Conservation (phyloP, 2,329 filamentous ascomycete species). For the Cladosporium colombiae region DNA sequence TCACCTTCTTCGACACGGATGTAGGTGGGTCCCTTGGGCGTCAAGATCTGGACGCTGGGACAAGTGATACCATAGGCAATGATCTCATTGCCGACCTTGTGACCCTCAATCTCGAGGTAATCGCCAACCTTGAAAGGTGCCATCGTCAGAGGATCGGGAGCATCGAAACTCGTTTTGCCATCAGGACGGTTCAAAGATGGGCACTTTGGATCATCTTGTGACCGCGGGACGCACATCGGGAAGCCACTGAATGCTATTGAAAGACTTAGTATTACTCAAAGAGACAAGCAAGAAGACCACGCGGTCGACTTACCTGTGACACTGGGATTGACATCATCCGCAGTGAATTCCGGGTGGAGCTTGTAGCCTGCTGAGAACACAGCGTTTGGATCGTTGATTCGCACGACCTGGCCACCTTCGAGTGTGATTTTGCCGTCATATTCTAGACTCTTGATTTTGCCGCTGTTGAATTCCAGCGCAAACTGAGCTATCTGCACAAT, state of each 20-base stretch:
- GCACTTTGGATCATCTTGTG: slow-evolving; percentile 39
- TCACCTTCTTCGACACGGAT: slow-evolving; percentile 44
- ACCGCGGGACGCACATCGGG: slow-evolving; percentile 56
- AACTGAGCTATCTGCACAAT: slow-evolving; percentile 43
- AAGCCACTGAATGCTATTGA: slow-evolving; percentile 48
- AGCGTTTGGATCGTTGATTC: slow-evolving; percentile 27
- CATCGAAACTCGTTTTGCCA: slow-evolving; percentile 35
- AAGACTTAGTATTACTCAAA: neutral
- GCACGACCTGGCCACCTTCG: too few relatives aligned
- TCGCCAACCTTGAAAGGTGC: slow-evolving; percentile 45
- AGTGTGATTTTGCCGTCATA: slow-evolving; percentile 21
- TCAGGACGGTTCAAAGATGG: slow-evolving; percentile 40
- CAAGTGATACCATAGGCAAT: slow-evolving; percentile 42
- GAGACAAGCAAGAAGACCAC: neutral
- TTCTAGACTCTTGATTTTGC: slow-evolving; percentile 17
- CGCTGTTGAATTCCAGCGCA: slow-evolving; percentile 27
- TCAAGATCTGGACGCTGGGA: slow-evolving; percentile 43
- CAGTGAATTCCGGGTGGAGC: slow-evolving; percentile 46
- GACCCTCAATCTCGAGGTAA: slow-evolving; percentile 44
- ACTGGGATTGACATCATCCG: slow-evolving; percentile 52
- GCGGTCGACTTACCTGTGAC: slow-evolving; percentile 34
- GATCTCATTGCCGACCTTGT: slow-evolving; percentile 39
- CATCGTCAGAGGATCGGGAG: slow-evolving; percentile 43
- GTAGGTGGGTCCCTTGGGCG: slow-evolving; percentile 37
- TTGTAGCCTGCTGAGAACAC: slow-evolving; percentile 34